Base-by-base conservation (phyloP, 83 land plant species). In the Picea engelmannii region DNA sequence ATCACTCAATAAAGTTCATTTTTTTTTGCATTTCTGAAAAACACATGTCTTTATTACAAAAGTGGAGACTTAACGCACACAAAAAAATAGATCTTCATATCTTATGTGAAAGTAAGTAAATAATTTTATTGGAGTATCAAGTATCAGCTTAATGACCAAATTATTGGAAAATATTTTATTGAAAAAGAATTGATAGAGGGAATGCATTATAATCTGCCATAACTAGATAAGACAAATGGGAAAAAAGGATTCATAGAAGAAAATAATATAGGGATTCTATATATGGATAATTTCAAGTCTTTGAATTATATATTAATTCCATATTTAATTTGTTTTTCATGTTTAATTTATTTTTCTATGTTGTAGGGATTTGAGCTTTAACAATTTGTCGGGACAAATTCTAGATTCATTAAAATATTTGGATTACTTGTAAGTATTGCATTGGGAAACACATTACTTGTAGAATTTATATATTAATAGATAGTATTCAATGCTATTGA, bases 311-410 rank as follows among this genome's bases (percentile, higher is more conserved):
- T n/a, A n/a, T n/a, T n/a, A n/a, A n/a, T n/a, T n/a, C 35, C 35
- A 31, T 31, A 31, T 44, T 0, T 44, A 8, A 7, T 44, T 44
- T 44, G 47, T 6, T 44, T 7, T 44, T 44, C 6, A 44, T 6
- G 47, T 7, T 7, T 44, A 44, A 44, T 44, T 44, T 44, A 31
- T 31, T 7, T 55, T 55, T 55, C 59, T 10, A 49, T 12, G 2
- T 23, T 6, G 52, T 78, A 85, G 87, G 35, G 87, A 85, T 42
- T 58, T 85, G 61, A 78, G 84, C 65, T 83, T 70, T 62, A 83
- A 83, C 85, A 83, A 83, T 66, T 21, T 83, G 49, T 40, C 38
- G 4, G 85, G 85, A 40, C n/a, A 65, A 83, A 69, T 85, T 21
- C 87, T 81, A 61, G 35, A 27, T 13, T 68, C 62, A 64, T 75